Evolutionary conservation across 768 basidiomycete species (phyloP).

Genomic region (Leccinum boreale): DNA sequence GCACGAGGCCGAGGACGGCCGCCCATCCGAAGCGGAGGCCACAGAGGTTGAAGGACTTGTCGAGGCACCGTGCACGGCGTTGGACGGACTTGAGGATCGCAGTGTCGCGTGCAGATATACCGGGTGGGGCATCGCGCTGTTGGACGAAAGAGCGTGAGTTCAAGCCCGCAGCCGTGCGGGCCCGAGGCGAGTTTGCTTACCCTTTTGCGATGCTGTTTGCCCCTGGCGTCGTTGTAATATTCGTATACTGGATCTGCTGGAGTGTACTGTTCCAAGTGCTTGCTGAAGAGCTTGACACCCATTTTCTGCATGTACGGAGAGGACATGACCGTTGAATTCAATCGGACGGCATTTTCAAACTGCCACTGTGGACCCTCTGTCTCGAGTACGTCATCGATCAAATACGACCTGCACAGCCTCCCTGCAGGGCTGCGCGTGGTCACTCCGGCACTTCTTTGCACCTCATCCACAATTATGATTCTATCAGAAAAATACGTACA

Average conservation of each 20-base stretch:
- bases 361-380: neutral
- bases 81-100: slow-evolving; percentile 73
- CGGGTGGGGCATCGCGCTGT: slow-evolving; percentile 71
- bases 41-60: slow-evolving; percentile 79
- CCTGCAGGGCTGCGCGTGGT: neutral
- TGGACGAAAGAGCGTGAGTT: slow-evolving; percentile 9
- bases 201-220: slow-evolving; percentile 31
- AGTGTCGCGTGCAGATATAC: slow-evolving; percentile 72
- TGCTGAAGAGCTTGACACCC: slow-evolving; percentile 58
- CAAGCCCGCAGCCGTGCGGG: no score
- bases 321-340: slow-evolving; percentile 17
- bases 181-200: slow-evolving; percentile 27
- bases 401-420: neutral
- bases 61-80: slow-evolving; percentile 77
- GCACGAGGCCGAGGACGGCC: slow-evolving; percentile 74
- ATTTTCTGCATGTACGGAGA: slow-evolving; percentile 36
- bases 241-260: slow-evolving; percentile 77
- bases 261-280: slow-evolving; percentile 61
- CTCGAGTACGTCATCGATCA: slow-evolving; percentile 13
- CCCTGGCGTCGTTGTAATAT: slow-evolving; percentile 26
- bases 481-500: slow-evolving; percentile 67
- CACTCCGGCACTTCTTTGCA: neutral
- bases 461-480: slow-evolving; percentile 11
- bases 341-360: neutral
- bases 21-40: slow-evolving; percentile 88